Evolutionary conservation across 2,329 filamentous ascomycete species (phyloP), one percentile per base, ranked within the genome.

Genomic region (Coniochaeta ligniaria): DNA sequence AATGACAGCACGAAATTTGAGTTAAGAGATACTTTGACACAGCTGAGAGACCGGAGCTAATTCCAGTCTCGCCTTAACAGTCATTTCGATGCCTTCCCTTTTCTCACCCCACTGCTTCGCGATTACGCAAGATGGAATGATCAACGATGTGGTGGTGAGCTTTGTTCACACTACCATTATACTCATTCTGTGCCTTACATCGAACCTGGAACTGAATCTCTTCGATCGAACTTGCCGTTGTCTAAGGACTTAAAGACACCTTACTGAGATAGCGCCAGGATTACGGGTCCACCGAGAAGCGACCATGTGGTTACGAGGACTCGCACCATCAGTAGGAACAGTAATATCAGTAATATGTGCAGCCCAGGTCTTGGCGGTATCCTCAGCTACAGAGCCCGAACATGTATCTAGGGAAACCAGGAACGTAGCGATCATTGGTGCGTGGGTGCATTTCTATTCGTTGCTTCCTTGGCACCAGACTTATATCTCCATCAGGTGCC

Each of bases 401-500:
- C 14, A 17, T 7, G 12, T 24, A 9, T 17, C 11, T 17, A 22
- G 17, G 6, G 22, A n/a, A 28, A 31, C 24, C 28, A 57, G 54
- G 16, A 57, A 57, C 31, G 31, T 57, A 38, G 54, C 54, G 20
- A 38, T 57, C n/a, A 57, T 57, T 22, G 54, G 54, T 57, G 54
- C n/a, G 54, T 52, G 31, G 6, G 22, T 12, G 8, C 41, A 12
- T 26, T 26, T 26, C 43, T 47, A n/a, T 26, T 26, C 20, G 2
- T 28, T 16, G 22, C 3, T 2, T 22, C 17, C 4, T 36, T 56
- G 31, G 28, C 22, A 28, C 24, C 24, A 31, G 16, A 31, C 24
- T 31, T n/a, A 33, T 26, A 33, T n/a, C 50, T 14, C 4, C 31
- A 52, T 41, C 64, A 96, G 94, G 95, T 63, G 94, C 94, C 66